Evolutionary conservation across 1,284 basidiomycete species (phyloP).

Genomic region (Coriolopsis trogii): DNA sequence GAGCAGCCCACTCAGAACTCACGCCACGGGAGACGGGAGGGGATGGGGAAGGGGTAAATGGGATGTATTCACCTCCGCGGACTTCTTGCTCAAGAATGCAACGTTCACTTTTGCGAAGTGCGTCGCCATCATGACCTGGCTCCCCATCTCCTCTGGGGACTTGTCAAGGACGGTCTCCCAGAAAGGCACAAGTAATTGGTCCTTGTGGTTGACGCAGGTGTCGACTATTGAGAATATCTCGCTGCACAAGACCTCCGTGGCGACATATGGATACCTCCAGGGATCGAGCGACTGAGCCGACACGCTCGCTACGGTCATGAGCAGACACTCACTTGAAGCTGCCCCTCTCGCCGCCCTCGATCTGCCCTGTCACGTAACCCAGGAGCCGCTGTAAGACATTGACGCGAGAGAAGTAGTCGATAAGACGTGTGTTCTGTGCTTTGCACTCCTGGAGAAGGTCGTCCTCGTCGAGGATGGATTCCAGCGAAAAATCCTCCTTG

Average conservation of each 20-base stretch:
- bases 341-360: conserved; percentile 76
- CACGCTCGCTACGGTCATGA: conserved; percentile 1
- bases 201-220: conserved; percentile 77
- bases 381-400: conserved; percentile 82
- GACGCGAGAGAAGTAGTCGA: conserved; percentile 82
- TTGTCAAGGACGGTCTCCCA: conserved; percentile 92
- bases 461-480: conserved; percentile 93
- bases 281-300: conserved; percentile 7
- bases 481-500: conserved; percentile 83
- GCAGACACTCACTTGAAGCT: conserved; percentile 69
- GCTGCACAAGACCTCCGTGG: conserved; percentile 94
- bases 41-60: conserved; percentile 25
- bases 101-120: conserved; percentile 91
- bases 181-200: conserved; percentile 79
- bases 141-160: conserved; percentile 80
- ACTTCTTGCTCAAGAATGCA: conserved; percentile 85
- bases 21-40: conserved; percentile 32
- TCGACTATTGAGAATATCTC: conserved; percentile 96
- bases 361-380: conserved; percentile 85
- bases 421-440: conserved; percentile 86
- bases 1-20: conserved; percentile 33
- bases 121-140: conserved; percentile 73
- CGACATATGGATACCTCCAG: conserved; percentile 88
- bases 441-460: conserved; percentile 96
- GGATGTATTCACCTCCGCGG: conserved; percentile 72